A percentile compares a stretch with the other conserved stretches of the same genome.
Conservation (phyloP, 768 basidiomycete genomes). For the Panaeolus cyanescens region DNA sequence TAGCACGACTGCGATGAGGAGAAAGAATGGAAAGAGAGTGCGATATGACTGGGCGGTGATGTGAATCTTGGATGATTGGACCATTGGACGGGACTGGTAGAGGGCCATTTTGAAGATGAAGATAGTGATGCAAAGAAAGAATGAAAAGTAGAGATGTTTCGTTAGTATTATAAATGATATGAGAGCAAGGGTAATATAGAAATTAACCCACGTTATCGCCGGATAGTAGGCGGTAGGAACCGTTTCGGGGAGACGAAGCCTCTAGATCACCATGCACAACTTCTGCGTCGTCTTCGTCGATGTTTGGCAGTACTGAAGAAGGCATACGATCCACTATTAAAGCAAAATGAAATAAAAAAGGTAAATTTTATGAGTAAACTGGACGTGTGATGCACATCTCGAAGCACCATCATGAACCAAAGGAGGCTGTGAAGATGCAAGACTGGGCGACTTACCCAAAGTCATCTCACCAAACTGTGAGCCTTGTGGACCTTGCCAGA, state of each 20-base stretch:
- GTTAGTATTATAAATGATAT: neutral
- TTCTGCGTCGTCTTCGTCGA: constrained; percentile 12
- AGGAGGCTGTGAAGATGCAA: neutral
- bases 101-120: neutral
- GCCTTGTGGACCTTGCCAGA: constrained; percentile 63
- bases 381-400: neutral
- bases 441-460: constrained; percentile 32
- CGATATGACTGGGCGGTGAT: constrained; percentile 51
- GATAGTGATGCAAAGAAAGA: neutral
- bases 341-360: neutral
- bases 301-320: constrained; percentile 16
- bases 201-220: constrained; percentile 47
- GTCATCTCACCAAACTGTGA: constrained; percentile 63
- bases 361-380: neutral
- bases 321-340: constrained; percentile 26
- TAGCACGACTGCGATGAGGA: constrained; percentile 62
- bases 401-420: neutral
- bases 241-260: constrained; percentile 50
- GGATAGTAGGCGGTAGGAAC: constrained; percentile 59
- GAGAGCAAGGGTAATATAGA: constrained; percentile 1
- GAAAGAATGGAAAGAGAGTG: constrained; percentile 72
- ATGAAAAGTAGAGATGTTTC: constrained; percentile 6
- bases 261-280: constrained; percentile 50
- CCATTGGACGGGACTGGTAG: constrained; percentile 24
- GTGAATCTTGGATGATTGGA: constrained; percentile 24